Conservation (phyloP, 805 yeast species). For the Ogataea wickerhamii region DNA sequence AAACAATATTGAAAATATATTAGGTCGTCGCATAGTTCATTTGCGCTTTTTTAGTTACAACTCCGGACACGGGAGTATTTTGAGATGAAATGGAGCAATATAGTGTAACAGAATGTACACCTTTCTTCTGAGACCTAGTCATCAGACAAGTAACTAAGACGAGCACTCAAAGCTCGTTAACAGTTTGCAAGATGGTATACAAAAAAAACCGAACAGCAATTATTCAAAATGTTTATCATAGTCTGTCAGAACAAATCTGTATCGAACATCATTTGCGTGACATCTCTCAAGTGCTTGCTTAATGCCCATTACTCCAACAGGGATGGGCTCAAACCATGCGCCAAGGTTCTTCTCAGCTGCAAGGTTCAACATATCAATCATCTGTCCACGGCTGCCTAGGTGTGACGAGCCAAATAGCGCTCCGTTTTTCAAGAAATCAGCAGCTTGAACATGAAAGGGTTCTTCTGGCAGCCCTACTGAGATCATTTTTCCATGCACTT, state of each 20-base stretch:
- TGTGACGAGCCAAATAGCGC: conserved; percentile 54
- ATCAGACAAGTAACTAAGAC: no score
- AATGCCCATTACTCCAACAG: conserved; percentile 50
- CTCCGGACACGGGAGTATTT: no score
- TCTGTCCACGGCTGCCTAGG: conserved; percentile 62
- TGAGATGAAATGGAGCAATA: no score
- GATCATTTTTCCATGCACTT: conserved; percentile 55
- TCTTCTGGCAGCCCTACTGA: conserved; percentile 67
- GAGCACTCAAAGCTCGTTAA: no score
- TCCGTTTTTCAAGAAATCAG: conserved; percentile 41
- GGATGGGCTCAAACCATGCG: conserved; percentile 62
- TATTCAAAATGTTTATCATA: conserved; percentile 37
- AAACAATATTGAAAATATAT: no score
- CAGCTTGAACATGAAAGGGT: conserved; percentile 39
- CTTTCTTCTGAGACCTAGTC: no score
- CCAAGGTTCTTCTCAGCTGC: conserved; percentile 56
- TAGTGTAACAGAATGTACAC: no score
- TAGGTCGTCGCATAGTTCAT: no score
- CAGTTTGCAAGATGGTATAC: no score
- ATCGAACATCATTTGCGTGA: conserved; percentile 53
- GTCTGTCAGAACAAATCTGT: conserved; percentile 59
- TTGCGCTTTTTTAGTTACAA: no score
- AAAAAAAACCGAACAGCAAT: no score
- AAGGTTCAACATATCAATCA: conserved; percentile 59
- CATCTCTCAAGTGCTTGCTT: conserved; percentile 53